Percentiles rank a stretch among this genome's conserved stretches.
Conservation (phyloP, 2,329 filamentous ascomycete genomes). For the Trichoderma endophyticum region DNA sequence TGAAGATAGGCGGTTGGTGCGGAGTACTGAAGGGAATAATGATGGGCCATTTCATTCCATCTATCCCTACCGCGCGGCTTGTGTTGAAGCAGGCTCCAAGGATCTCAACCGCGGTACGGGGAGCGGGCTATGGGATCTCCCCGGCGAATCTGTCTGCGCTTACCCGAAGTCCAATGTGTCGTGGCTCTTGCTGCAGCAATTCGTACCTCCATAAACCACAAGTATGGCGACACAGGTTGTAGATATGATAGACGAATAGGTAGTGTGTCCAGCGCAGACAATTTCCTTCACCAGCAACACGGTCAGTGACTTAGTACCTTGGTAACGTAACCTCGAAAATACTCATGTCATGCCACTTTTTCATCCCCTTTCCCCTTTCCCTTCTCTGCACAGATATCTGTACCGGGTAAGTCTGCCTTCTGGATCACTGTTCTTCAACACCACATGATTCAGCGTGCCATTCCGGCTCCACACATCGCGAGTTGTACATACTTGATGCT, state of each 20-base stretch:
- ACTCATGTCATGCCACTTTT: not conserved
- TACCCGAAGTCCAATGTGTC: not conserved
- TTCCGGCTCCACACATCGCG: not conserved
- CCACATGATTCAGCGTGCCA: slow-evolving; percentile 5
- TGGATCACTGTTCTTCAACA: not conserved
- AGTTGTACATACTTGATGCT: not conserved
- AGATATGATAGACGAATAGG: not conserved
- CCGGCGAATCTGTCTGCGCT: not conserved
- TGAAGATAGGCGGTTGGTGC: not conserved
- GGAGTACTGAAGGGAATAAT: not conserved
- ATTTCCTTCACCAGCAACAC: not conserved
- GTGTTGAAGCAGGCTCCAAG: not conserved
- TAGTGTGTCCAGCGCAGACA: not conserved
- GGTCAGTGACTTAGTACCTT: not conserved
- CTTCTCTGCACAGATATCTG: not conserved
- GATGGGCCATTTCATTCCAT: not conserved
- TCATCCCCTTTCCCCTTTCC: not conserved
- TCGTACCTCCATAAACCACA: not conserved
- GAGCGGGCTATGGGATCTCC: not conserved
- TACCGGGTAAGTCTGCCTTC: not conserved
- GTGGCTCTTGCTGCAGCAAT: not conserved
- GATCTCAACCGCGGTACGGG: not conserved
- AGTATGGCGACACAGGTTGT: not conserved
- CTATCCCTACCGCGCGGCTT: not conserved
- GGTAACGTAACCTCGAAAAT: not conserved